Evolutionary conservation across 768 basidiomycete species (phyloP), one percentile per base, ranked within the genome.

Genomic region (Russula griseocarnosa): DNA sequence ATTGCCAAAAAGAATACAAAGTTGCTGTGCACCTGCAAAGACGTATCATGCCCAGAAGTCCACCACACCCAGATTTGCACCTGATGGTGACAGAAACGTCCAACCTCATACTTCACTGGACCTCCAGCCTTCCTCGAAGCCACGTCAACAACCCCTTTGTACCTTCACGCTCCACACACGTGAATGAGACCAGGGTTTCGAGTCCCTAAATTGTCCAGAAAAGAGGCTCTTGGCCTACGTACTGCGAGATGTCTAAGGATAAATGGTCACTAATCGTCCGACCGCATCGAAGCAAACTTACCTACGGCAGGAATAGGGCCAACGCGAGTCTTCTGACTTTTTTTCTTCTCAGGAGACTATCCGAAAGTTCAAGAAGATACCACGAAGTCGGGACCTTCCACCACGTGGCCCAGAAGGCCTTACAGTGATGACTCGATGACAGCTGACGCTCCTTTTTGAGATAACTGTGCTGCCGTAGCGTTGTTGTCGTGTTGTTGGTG

Each of bases 111-210:
- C 36, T 14, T 61, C 22, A 34, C 42, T 46, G 52, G 1, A 18
- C 34, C 16, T 47, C 88, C 52, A 92, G 81, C 65, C 90, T 79
- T 20, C 87, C 88, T 58, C 87, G 79, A 70, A 93, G 72, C 90
- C 90, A 93, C 63, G 81, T 86, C 76, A 92, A 70, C 59, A 92
- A 70, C 2, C 91, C 90, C 69, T 88, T 91, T 22, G 90, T 92
- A 2, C 90, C 91, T 70, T 93, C 91, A 52, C 90, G 79, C 72
- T 93, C 92, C 91, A 94, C 11, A 94, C 86, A 24, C 86, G 79
- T 36, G 36, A 46, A 46, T n/a, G 10, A 46, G 44, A 46, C 44
- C 18, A 13, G 46, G 10, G n/a, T 22, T 46, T 8, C 7, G 20
- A 47, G 10, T 22, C 46, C 4, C 11, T 22, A 47, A 13, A 47